A percentile compares a stretch with the other conserved stretches of the same genome.
These are phyloP conservation scores for Wickerhamomyces sp. DNA, from an alignment of 1,139 yeast genomes.

Conservation along the genomic window DNA sequence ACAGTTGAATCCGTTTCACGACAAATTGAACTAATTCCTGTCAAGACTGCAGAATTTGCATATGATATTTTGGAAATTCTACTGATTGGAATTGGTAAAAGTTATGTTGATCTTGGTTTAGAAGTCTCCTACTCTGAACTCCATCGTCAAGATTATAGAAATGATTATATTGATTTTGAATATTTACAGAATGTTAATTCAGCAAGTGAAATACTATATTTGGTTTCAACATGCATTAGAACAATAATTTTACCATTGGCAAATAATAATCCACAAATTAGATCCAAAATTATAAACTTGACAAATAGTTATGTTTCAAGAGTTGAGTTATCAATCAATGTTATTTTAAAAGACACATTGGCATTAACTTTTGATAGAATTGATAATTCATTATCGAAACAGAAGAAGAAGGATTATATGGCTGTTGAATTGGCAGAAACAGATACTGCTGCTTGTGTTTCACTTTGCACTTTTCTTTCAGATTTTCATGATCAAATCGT, in stretches of 20 bases:
- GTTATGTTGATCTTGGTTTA: constrained; percentile 69
- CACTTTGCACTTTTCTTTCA: constrained; percentile 49
- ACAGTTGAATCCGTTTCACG: constrained; percentile 80
- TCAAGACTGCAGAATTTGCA: constrained; percentile 57
- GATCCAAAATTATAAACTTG: constrained; percentile 55
- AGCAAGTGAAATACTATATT: constrained; percentile 59
- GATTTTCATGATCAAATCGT: constrained; percentile 35
- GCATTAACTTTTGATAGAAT: constrained; percentile 46
- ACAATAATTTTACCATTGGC: constrained; percentile 71
- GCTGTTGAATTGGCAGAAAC: constrained; percentile 49
- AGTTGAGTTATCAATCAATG: constrained; percentile 66
- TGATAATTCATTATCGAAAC: constrained; percentile 47
- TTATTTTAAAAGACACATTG: constrained; percentile 56
- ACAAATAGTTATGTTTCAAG: constrained; percentile 64
- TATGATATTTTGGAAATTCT: constrained; percentile 64
- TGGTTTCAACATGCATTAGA: constrained; percentile 67
- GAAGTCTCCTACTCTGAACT: constrained; percentile 57
- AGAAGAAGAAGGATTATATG: constrained; percentile 56
- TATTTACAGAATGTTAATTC: constrained; percentile 48
- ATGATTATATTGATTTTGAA: constrained; percentile 33
- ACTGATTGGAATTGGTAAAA: constrained; percentile 64
- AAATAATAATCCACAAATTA: constrained; percentile 54
- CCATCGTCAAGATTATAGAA: constrained; percentile 30
- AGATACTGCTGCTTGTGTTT: constrained; percentile 67
- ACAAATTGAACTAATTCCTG: constrained; percentile 66